A percentile compares a stretch with the other conserved stretches of the same genome.
Evolutionary conservation across 768 basidiomycete genomes (phyloP).

Genomic region (Phylloporus sp.): DNA sequence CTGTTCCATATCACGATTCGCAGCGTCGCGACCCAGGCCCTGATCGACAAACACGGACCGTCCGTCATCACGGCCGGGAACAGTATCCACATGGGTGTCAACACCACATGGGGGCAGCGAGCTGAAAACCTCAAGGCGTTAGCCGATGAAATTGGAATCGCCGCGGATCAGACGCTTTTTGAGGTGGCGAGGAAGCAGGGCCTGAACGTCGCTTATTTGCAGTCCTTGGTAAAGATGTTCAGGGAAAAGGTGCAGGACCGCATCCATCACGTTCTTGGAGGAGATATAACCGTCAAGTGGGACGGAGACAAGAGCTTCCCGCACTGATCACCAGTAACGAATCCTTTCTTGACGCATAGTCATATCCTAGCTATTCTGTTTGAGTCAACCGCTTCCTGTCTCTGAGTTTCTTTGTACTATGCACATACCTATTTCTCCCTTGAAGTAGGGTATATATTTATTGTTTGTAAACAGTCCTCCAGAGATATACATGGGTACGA

Average conservation of each 20-base stretch:
- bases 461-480: too few species aligned
- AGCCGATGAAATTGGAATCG: conserved; percentile 1
- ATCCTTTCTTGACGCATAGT: background rate
- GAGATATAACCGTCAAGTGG: conserved; percentile 1
- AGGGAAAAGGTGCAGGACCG: background rate
- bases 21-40: background rate
- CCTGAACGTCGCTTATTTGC: conserved; percentile 1
- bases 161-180: background rate
- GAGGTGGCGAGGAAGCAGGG: conserved; percentile 4
- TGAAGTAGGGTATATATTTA: too few species aligned
- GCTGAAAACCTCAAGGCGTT: conserved; percentile 1
- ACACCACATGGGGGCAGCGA: conserved; percentile 6
- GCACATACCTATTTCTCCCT: too few species aligned
- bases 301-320: conserved; percentile 9
- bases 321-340: background rate
- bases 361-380: background rate
- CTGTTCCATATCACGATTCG: conserved; percentile 4
- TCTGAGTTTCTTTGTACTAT: too few species aligned
- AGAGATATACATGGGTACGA: too few species aligned
- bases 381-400: too few species aligned
- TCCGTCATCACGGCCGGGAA: conserved; percentile 4
- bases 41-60: background rate
- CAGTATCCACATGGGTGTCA: conserved; percentile 8
- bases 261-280: conserved; percentile 3
- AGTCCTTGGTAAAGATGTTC: background rate